Evolutionary conservation across 768 basidiomycete species (phyloP), one percentile per base, ranked within the genome.

Genomic region (Leucogyrophana mollusca): DNA sequence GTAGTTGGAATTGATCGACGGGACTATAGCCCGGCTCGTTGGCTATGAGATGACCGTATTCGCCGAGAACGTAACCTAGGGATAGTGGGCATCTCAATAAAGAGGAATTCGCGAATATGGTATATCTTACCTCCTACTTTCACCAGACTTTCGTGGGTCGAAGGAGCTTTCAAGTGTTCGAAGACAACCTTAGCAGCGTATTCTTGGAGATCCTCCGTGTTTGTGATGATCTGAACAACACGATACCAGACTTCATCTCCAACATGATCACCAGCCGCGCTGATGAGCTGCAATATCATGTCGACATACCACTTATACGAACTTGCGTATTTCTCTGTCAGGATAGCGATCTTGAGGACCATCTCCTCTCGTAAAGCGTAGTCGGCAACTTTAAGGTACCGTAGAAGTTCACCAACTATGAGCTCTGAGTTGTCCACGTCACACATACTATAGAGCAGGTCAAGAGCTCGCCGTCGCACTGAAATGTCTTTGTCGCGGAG

Each of bases 231-330:
- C 62, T 97, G 96, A 21, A 99, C 88, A 40, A 99, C 94, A 43
- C 96, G 90, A 67, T 96, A 98, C 96, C 96, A 99, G 25, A 99
- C 96, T 72, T 98, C 96, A 54, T 98, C 95, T 37, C 96, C 96
- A 43, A 99, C 95, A 61, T 99, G 94, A 60, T 99, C 96, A 44
- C 96, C 96, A 9, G 96, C 96, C 33, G 93, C 86, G 61, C 89
- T 91, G 63, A 99, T 95, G 46, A 99, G 81, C 60, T 94, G 87
- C 56, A 99, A 71, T 60, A 98, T 91, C 54, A 94, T 99, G 67
- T 99, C 95, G 46, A 99, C 91, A 73, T 99, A 98, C 94, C 94
- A 95, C 69, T 94, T 94, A 68, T 95, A 96, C 45, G 91, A 96
- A 46, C 82, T 88, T 18, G 96, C 96, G 59, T 97, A 97, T 70